phyloP scores from a whole-genome alignment of 768 basidiomycete genomes.

The Bullera alba region DNA sequence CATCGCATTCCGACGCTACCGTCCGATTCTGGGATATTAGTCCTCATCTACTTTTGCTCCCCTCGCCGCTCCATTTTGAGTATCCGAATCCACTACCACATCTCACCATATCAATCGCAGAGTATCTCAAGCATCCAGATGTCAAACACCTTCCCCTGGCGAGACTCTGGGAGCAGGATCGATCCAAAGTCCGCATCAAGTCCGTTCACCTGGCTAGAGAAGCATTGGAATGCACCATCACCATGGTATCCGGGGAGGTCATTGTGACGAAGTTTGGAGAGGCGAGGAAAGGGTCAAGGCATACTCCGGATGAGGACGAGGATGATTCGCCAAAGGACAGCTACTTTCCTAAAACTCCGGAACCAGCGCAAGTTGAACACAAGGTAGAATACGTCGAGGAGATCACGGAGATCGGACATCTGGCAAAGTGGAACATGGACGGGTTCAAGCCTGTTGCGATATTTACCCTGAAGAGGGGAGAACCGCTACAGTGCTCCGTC shows the following conservation, averaged over 20 bases:
- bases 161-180: conserved; percentile 35
- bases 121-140: conserved; percentile 48
- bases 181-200: conserved; percentile 44
- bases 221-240: conserved; percentile 45
- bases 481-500: conserved; percentile 56
- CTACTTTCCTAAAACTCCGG: conserved; percentile 50
- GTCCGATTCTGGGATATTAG: conserved; percentile 71
- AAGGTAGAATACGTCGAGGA: conserved; percentile 50
- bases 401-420: conserved; percentile 54
- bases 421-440: conserved; percentile 47
- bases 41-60: conserved; percentile 56
- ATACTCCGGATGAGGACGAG: conserved; percentile 22
- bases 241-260: conserved; percentile 46
- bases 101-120: conserved; percentile 58
- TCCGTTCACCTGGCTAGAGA: conserved; percentile 45
- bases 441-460: conserved; percentile 61
- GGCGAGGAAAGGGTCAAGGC: conserved; percentile 17
- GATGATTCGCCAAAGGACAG: conserved; percentile 53
- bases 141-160: conserved; percentile 35
- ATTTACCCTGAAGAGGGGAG: conserved; percentile 52
- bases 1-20: conserved; percentile 58
- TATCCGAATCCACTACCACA: conserved; percentile 62
- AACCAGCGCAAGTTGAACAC: conserved; percentile 22
- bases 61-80: conserved; percentile 54
- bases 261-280: conserved; percentile 46